A percentile compares a stretch with the other conserved stretches of the same genome.
Conservation (phyloP, 2,329 filamentous ascomycete species). For the Epichloe baconii region DNA sequence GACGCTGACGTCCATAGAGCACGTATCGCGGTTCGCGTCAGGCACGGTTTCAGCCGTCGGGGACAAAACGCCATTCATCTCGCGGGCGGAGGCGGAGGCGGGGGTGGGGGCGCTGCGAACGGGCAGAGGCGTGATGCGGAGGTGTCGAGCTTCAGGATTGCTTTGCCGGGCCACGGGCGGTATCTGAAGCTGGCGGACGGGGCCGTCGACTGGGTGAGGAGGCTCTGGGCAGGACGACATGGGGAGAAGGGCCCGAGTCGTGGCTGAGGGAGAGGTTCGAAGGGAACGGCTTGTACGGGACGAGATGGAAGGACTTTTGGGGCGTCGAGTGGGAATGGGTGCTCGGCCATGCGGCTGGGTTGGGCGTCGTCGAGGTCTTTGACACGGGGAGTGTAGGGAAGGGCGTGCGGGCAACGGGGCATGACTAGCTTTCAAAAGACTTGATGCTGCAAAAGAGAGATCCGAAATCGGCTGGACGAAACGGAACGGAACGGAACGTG, state of each 20-base stretch:
- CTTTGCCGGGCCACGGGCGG: constrained; percentile 52
- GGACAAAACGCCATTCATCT: constrained; percentile 52
- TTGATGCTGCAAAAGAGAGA: too few relatives aligned
- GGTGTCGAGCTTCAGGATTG: constrained; percentile 34
- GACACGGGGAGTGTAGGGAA: constrained; percentile 61
- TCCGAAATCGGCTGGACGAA: background rate
- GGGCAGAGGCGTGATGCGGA: constrained; percentile 14
- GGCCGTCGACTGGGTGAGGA: constrained; percentile 49
- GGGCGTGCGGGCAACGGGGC: constrained; percentile 39
- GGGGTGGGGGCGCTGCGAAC: constrained; percentile 35
- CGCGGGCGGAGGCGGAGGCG: constrained; percentile 44
- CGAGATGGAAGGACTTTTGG: constrained; percentile 53
- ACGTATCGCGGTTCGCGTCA: constrained; percentile 51
- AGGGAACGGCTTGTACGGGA: constrained; percentile 36
- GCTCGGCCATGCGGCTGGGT: constrained; percentile 55
- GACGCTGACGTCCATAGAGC: constrained; percentile 46
- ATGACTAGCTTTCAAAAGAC: background rate
- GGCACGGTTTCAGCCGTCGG: constrained; percentile 58
- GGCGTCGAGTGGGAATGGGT: constrained; percentile 61
- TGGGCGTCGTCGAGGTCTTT: constrained; percentile 60
- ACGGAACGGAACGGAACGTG: too few relatives aligned
- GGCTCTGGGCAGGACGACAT: constrained; percentile 44
- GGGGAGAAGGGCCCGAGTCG: constrained; percentile 49
- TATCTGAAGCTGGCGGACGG: constrained; percentile 53
- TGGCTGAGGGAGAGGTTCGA: constrained; percentile 58